phyloP scores from a whole-genome alignment of 148 eudicot genomes.

The Cornus controversa region DNA sequence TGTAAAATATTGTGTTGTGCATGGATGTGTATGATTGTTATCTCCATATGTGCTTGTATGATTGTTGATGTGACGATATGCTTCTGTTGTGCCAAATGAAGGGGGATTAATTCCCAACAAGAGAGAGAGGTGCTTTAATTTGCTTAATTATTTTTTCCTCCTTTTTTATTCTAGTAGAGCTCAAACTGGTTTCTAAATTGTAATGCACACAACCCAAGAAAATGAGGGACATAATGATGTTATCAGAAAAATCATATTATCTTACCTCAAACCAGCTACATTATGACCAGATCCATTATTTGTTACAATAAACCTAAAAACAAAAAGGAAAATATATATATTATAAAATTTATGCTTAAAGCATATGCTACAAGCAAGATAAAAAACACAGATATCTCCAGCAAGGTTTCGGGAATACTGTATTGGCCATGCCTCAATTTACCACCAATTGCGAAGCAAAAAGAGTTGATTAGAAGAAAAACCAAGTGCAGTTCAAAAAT shows the following conservation, averaged over 20 bases:
- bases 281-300: slow-evolving; percentile 86
- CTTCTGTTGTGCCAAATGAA: no score
- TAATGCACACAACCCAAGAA: background rate
- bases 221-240: background rate
- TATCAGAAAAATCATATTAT: background rate
- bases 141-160: background rate
- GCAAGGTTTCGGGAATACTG: no score
- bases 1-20: no score
- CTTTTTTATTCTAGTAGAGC: background rate
- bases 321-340: background rate
- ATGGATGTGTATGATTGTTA: no score
- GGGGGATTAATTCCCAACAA: no score
- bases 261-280: slow-evolving; percentile 72
- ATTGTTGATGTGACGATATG: no score
- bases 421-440: background rate
- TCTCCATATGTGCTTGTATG: no score
- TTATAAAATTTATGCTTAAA: background rate
- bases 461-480: background rate
- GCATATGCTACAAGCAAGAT: no score
- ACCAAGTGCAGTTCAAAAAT: no score
- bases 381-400: no score
- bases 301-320: slow-evolving; percentile 76
- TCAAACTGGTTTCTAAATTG: background rate
- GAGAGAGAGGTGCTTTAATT: no score
- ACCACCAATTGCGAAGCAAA: background rate